Evolutionary conservation across 495 filamentous ascomycete species (phyloP).

Genomic region (Copromyces sp.): DNA sequence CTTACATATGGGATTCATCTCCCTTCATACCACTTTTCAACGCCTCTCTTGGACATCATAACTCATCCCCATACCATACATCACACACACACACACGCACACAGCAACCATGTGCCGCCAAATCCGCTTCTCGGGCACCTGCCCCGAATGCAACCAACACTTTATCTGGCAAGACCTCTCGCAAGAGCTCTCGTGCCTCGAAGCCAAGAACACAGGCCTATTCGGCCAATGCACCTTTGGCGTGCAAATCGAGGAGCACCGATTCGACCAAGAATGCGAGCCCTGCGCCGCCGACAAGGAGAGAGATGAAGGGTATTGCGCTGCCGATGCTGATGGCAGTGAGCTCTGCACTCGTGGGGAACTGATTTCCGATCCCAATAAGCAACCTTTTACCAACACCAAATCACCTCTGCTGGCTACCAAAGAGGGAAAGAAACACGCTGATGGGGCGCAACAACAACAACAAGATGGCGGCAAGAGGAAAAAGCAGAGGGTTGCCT

Average conservation of each 20-base stretch:
- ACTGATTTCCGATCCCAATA: not conserved
- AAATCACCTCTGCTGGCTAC: not conserved
- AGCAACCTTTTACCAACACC: not conserved
- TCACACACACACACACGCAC: not conserved
- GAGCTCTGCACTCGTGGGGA: not conserved
- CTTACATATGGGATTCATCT: not conserved
- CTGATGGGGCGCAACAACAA: not conserved
- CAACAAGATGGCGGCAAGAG: not conserved
- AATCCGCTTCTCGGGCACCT: constrained; percentile 23
- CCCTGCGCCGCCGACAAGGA: constrained; percentile 18
- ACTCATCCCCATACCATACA: not conserved
- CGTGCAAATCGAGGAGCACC: constrained; percentile 19
- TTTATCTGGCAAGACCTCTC: constrained; percentile 24
- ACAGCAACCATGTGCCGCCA: constrained; percentile 22
- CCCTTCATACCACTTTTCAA: not conserved
- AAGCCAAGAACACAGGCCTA: constrained; percentile 26
- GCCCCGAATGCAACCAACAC: constrained; percentile 16
- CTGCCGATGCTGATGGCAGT: constrained; percentile 17
- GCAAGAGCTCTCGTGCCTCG: constrained; percentile 27
- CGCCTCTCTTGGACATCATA: not conserved
- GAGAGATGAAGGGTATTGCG: constrained; percentile 22
- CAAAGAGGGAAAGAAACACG: not conserved
- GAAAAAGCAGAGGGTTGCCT: not conserved
- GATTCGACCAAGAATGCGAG: constrained; percentile 28
- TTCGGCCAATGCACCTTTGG: constrained; percentile 24